phyloP scores from a whole-genome alignment of 2,329 filamentous ascomycete genomes.

The Fusarium camptoceras region DNA sequence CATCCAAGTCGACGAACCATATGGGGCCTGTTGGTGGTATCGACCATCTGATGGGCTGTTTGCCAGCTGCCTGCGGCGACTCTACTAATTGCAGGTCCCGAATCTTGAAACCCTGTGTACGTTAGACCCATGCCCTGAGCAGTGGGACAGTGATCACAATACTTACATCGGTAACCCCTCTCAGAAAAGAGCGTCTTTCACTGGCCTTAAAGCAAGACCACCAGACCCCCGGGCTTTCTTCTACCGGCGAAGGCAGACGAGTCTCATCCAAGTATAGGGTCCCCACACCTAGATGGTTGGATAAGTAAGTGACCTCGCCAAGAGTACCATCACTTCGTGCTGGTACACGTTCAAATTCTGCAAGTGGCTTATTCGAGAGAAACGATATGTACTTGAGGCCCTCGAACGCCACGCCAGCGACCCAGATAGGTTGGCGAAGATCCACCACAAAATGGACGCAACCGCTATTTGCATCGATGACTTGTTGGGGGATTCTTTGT shows the following conservation, averaged over 20 bases:
- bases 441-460: not conserved
- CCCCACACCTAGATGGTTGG: constrained; percentile 7
- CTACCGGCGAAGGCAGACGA: not conserved
- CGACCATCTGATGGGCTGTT: not conserved
- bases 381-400: not conserved
- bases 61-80: not conserved
- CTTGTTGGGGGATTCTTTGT: not conserved
- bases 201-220: not conserved
- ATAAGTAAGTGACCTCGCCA: not conserved
- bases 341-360: not conserved
- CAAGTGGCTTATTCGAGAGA: not conserved
- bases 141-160: not conserved
- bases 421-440: not conserved
- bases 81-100: constrained; percentile 5
- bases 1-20: constrained; percentile 8
- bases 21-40: not conserved
- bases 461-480: not conserved
- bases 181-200: not conserved
- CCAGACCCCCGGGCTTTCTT: constrained; percentile 11
- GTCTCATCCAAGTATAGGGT: not conserved
- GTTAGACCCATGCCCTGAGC: not conserved
- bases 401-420: not conserved
- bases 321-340: too few species aligned
- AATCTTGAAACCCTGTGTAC: constrained; percentile 8
- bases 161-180: constrained; percentile 7